Base-by-base conservation (phyloP, 352 stramenopile genomes). In the Globisporangium barbulae region DNA sequence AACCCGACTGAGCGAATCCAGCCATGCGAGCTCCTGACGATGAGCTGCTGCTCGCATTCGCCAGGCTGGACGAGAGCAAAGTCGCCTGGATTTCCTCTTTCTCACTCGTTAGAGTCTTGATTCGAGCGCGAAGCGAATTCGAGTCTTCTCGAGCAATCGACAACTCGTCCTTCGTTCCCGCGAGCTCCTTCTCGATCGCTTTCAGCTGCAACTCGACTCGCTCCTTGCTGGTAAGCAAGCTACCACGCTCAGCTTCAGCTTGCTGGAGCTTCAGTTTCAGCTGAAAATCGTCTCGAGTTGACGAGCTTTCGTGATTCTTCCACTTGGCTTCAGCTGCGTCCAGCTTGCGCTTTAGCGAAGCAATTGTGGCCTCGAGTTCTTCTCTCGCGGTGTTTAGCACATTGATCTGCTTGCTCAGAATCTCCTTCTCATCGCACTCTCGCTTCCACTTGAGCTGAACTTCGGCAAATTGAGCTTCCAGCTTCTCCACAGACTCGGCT, bases 251-350 rank as follows among this genome's bases (percentile, higher is more conserved):
- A 22, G 68, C 60, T 62, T 75, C 69, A 31, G 41, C 42, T 45
- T 79, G 71, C 49, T 83, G 77, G n/a, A 81, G 57, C 53, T 77
- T 80, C 25, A 78, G 53, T 53, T 79, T 78, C 48, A 57, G 48
- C 12, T 61, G 49, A 10, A 76, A 71, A 6, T 72, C 70, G 28
- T 79, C 63, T 7, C 69, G 70, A 41, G 54, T 57, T 1, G 37
- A 37, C 21, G 28, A 45, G 5, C 28, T 54, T n/a, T 67, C 64
- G 10, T 59, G 58, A 33, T 61, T 59, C 49, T 71, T 78, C 57
- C 68, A 61, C 25, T 67, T 69, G 12, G 57, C 35, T 31, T 75
- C 71, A 4, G 21, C 28, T 15, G 35, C 45, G n/a, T 78, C 71
- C 0, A 74, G 31, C 48, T 67, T 63, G 17, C 67, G 62, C 21